Conservation (phyloP, 139 green algal species). For the Limnomonas spitsbergensis region DNA sequence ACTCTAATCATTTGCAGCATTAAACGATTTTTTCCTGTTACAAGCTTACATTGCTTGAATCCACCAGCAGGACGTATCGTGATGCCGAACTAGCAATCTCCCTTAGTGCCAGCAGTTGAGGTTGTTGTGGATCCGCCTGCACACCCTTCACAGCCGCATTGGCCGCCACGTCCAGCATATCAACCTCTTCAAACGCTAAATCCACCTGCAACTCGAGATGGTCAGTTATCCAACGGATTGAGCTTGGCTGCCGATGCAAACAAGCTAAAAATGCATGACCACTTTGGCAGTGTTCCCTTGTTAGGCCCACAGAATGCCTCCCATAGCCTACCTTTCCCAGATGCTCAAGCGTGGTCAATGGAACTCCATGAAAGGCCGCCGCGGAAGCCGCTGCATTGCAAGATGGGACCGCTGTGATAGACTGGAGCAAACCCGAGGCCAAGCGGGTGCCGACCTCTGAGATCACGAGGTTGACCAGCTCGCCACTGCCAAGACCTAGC, state of each 20-base stretch:
- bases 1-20: no score
- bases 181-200: conserved; percentile 51
- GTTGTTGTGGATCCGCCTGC: conserved; percentile 49
- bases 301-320: not conserved
- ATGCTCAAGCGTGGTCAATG: conserved; percentile 13
- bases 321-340: not conserved
- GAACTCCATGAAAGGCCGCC: conserved; percentile 32
- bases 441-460: not conserved
- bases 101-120: conserved; percentile 24
- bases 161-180: conserved; percentile 45
- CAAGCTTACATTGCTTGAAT: no score
- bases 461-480: conserved; percentile 25
- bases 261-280: not conserved
- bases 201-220: conserved; percentile 46
- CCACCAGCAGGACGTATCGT: not conserved
- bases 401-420: conserved; percentile 2
- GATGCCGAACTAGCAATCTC: not conserved
- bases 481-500: conserved; percentile 23
- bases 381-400: conserved; percentile 26
- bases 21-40: no score
- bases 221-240: not conserved
- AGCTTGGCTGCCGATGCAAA: not conserved
- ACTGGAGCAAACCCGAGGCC: not conserved
- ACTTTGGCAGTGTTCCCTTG: not conserved
- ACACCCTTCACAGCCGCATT: conserved; percentile 51